Conservation (phyloP, 129 eudicot genomes). For the Logfia minima region DNA sequence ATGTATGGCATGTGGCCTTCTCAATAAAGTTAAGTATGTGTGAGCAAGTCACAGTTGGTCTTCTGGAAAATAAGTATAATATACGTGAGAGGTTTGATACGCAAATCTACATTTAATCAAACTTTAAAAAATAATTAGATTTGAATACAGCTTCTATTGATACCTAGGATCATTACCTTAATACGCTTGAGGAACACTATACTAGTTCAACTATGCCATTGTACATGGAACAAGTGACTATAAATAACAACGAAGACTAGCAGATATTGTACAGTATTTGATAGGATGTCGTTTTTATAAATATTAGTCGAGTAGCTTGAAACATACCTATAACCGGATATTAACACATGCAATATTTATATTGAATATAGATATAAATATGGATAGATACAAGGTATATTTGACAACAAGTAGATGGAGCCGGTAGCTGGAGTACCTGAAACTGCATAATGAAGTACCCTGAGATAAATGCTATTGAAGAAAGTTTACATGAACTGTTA, state of each 20-base stretch:
- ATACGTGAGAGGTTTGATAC: not conserved
- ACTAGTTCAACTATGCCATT: not conserved
- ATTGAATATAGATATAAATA: no score
- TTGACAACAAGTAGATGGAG: no score
- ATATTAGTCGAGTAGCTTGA: no score
- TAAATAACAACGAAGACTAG: not conserved
- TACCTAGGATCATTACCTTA: not conserved
- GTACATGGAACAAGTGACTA: not conserved
- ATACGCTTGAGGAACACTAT: not conserved
- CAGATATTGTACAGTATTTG: not conserved
- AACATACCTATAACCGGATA: no score
- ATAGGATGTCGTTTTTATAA: not conserved
- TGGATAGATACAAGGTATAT: no score
- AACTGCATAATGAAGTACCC: no score
- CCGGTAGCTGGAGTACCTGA: no score
- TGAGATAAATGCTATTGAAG: no score
- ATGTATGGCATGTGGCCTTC: slow-evolving; percentile 31
- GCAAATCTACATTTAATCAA: not conserved
- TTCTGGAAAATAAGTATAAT: not conserved
- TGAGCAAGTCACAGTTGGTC: slow-evolving; percentile 25
- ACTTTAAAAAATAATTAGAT: no score
- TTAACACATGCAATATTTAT: no score
- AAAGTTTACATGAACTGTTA: no score
- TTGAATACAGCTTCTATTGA: not conserved
- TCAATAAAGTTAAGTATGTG: slow-evolving; percentile 37